phyloP scores from a whole-genome alignment of 495 filamentous ascomycete genomes.

The Daldinia grandis region DNA sequence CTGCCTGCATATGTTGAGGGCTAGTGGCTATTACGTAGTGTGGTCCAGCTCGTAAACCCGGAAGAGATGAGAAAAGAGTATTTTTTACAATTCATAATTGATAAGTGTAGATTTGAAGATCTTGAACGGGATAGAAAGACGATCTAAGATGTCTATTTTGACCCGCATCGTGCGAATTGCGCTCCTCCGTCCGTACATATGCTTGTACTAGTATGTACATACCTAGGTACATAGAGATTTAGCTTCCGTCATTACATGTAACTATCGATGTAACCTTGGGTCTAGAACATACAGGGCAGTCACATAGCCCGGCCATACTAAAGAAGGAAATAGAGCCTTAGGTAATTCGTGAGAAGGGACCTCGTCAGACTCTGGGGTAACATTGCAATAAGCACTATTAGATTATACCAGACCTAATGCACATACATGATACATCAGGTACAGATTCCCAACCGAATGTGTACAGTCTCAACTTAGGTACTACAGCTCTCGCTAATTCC shows the following conservation, averaged over 20 bases:
- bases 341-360: background rate
- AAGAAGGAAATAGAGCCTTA: background rate
- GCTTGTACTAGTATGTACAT: background rate
- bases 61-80: background rate
- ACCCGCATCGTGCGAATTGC: background rate
- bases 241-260: background rate
- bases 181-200: background rate
- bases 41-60: background rate
- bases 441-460: constrained; percentile 4
- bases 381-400: background rate
- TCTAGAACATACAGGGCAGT: background rate
- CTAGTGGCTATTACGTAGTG: background rate
- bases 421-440: background rate
- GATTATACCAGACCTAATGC: background rate
- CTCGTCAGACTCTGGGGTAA: too few relatives aligned
- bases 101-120: background rate
- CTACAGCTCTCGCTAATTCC: background rate
- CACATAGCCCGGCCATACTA: background rate
- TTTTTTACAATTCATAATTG: too few relatives aligned
- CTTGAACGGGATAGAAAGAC: background rate
- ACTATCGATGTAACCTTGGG: background rate
- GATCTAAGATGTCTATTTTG: background rate
- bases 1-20: background rate
- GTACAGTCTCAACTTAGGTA: background rate
- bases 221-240: background rate